Conservation (phyloP, 495 filamentous ascomycete species). For the Lasiosphaeris hirsuta region DNA sequence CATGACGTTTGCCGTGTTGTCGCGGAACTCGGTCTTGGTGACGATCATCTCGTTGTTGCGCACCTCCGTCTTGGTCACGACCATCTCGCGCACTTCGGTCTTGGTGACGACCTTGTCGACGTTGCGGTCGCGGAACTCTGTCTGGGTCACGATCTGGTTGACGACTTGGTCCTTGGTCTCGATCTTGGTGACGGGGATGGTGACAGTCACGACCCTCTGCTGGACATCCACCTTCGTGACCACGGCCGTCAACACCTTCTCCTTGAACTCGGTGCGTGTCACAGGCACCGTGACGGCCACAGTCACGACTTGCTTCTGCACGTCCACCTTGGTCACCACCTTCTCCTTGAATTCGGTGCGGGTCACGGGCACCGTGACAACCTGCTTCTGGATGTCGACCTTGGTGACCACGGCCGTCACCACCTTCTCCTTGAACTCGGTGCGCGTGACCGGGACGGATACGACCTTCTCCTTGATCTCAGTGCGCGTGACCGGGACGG, state of each 20-base stretch:
- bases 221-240: conserved; percentile 7
- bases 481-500: not conserved
- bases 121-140: not conserved
- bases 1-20: not conserved
- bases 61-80: not conserved
- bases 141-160: not conserved
- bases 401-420: not conserved
- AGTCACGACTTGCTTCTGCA: conserved; percentile 8
- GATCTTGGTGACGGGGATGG: not conserved
- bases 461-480: not conserved
- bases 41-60: not conserved
- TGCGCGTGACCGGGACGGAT: not conserved
- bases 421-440: not conserved
- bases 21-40: not conserved
- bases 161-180: not conserved
- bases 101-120: conserved; percentile 2
- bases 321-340: conserved; percentile 5
- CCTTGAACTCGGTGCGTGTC: not conserved
- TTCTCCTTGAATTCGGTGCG: not conserved
- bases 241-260: not conserved
- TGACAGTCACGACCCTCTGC: conserved; percentile 5
- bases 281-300: conserved; percentile 1
- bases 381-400: not conserved
- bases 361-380: conserved; percentile 1
- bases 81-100: not conserved